A percentile compares a stretch with the other conserved stretches of the same genome.
Conservation (phyloP, 176 grass and related monocot genomes). For the Rhynchospora breviuscula region DNA sequence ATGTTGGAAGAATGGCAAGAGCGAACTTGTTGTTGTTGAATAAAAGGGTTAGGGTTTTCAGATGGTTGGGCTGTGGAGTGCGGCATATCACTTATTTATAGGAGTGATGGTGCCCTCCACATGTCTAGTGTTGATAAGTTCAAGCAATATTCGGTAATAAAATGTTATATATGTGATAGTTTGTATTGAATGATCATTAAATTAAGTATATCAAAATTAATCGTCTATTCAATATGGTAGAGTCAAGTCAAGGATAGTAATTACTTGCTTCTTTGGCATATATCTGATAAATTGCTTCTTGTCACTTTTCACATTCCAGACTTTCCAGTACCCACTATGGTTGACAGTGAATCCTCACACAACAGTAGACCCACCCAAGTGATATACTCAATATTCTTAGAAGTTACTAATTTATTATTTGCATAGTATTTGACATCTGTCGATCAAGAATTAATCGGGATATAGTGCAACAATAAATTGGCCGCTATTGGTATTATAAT, state of each 20-base stretch:
- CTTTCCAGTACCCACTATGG: too few relatives aligned
- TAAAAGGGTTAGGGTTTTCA: neutral
- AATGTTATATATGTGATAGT: neutral
- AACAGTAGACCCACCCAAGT: too few relatives aligned
- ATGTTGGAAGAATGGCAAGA: too few relatives aligned
- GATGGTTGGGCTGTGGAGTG: neutral
- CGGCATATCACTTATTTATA: neutral
- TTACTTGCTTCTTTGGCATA: neutral
- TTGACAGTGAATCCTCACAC: too few relatives aligned
- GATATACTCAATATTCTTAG: neutral
- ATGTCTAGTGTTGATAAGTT: neutral
- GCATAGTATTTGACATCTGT: neutral
- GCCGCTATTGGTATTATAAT: too few relatives aligned
- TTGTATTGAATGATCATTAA: neutral
- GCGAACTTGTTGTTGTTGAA: too few relatives aligned
- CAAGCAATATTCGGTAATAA: neutral
- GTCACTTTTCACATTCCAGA: too few relatives aligned
- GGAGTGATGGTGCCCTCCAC: neutral
- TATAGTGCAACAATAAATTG: too few relatives aligned
- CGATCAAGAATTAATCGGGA: neutral
- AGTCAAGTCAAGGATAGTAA: conserved; percentile 1
- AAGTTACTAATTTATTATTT: neutral
- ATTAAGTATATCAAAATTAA: neutral
- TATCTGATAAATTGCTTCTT: too few relatives aligned
- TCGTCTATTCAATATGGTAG: neutral